Conservation (phyloP, 495 filamentous ascomycete species). For the Zalerion maritima region DNA sequence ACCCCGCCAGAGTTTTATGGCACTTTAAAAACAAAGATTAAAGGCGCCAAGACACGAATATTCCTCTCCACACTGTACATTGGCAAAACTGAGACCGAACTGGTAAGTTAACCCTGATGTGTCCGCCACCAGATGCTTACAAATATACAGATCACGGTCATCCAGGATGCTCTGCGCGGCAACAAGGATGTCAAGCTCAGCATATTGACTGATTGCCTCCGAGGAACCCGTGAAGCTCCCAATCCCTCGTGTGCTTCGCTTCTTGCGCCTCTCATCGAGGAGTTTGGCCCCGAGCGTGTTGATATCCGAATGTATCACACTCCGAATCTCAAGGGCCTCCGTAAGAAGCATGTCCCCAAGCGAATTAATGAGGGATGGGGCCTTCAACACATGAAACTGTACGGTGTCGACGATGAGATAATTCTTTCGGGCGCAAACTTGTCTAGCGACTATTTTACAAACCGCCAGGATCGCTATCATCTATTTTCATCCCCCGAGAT, state of each 20-base stretch:
- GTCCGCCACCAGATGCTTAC: not conserved
- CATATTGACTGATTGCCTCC: conserved; percentile 82
- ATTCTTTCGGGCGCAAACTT: conserved; percentile 93
- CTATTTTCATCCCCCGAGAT: conserved; percentile 66
- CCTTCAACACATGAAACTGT: conserved; percentile 97
- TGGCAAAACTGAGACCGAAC: conserved; percentile 81
- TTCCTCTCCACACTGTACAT: conserved; percentile 94
- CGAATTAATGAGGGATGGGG: conserved; percentile 98
- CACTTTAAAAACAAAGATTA: conserved; percentile 75
- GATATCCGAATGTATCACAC: conserved; percentile 97
- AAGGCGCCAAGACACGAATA: conserved; percentile 58
- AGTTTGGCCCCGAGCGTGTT: conserved; percentile 76
- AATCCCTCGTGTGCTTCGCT: conserved; percentile 81
- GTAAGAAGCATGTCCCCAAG: conserved; percentile 69
- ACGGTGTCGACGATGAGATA: conserved; percentile 90
- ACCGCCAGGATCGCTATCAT: conserved; percentile 90
- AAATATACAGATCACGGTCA: conserved; percentile 47
- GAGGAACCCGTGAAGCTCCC: conserved; percentile 84
- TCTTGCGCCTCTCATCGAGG: conserved; percentile 60
- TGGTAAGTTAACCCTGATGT: conserved; percentile 36
- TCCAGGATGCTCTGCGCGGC: conserved; percentile 56
- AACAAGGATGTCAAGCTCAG: conserved; percentile 73
- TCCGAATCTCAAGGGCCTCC: conserved; percentile 77
- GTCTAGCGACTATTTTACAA: conserved; percentile 89
- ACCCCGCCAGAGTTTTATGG: conserved; percentile 77